Percentiles rank a stretch among this genome's conserved stretches.
These are phyloP conservation scores for Casuarina equisetifolia DNA, from an alignment of 306 rosid species.

Conservation along the genomic window DNA sequence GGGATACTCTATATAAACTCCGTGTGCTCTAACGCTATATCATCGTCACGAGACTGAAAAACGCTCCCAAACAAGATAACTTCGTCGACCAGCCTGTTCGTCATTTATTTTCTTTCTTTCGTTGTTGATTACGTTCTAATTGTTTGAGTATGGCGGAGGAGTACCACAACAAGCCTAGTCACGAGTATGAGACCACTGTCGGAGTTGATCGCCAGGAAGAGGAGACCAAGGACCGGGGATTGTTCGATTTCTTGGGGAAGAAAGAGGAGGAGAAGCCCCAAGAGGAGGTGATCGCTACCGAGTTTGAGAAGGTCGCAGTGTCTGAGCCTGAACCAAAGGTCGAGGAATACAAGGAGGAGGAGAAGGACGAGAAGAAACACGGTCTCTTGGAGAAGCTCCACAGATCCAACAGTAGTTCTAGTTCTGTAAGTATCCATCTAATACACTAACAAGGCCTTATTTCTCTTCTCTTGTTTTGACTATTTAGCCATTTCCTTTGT, in stretches of 20 bases:
- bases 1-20: slow-evolving; percentile 33
- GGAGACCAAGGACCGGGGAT: slow-evolving; percentile 68
- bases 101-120: neutral
- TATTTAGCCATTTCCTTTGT: neutral
- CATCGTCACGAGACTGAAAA: slow-evolving; percentile 17
- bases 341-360: slow-evolving; percentile 2
- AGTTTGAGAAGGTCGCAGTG: slow-evolving; percentile 29
- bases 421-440: slow-evolving; percentile 43
- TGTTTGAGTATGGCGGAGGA: slow-evolving; percentile 63
- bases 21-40: neutral
- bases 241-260: slow-evolving; percentile 63
- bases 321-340: slow-evolving; percentile 16
- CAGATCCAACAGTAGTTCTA: slow-evolving; percentile 41
- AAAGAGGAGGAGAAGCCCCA: slow-evolving; percentile 42
- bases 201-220: slow-evolving; percentile 20
- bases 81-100: neutral
- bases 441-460: no score
- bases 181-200: slow-evolving; percentile 35
- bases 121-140: neutral
- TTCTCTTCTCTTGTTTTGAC: neutral
- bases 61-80: neutral
- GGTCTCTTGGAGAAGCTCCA: slow-evolving; percentile 36
- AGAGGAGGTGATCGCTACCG: slow-evolving; percentile 29
- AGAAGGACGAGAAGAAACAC: slow-evolving; percentile 31
- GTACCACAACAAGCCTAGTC: slow-evolving; percentile 38